Conservation (phyloP, 495 filamentous ascomycete genomes). For the Chaetomium tenue region DNA sequence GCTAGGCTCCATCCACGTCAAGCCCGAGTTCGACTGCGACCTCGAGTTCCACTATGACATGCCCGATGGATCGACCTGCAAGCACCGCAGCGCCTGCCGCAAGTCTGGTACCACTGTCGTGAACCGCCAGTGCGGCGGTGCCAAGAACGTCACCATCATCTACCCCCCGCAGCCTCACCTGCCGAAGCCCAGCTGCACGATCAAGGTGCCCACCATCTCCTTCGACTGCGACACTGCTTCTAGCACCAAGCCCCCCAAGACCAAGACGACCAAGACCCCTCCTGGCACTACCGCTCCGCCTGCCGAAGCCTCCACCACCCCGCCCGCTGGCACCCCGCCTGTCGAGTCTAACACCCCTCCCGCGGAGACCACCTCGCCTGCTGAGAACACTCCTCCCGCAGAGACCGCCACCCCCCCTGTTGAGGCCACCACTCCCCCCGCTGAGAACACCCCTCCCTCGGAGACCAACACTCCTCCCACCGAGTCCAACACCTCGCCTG, state of each 20-base stretch:
- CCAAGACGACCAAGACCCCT: constrained; percentile 32
- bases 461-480: constrained; percentile 20
- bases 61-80: constrained; percentile 75
- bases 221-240: constrained; percentile 71
- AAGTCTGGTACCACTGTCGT: constrained; percentile 62
- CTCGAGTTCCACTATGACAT: constrained; percentile 81
- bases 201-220: constrained; percentile 72
- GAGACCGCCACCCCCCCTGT: constrained; percentile 20
- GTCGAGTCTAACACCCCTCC: constrained; percentile 18
- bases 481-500: constrained; percentile 23
- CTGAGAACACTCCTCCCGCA: constrained; percentile 18
- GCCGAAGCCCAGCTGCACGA: constrained; percentile 57
- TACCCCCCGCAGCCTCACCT: constrained; percentile 58
- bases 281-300: constrained; percentile 28
- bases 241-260: constrained; percentile 37
- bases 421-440: constrained; percentile 12
- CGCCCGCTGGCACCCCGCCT: constrained; percentile 13
- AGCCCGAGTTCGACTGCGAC: constrained; percentile 68
- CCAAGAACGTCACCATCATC: constrained; percentile 72
- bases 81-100: constrained; percentile 64
- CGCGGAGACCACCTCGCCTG: constrained; percentile 3
- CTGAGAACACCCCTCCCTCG: constrained; percentile 17
- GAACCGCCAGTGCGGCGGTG: constrained; percentile 91
- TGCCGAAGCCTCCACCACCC: constrained; percentile 9
- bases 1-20: constrained; percentile 67